phyloP scores from a whole-genome alignment of 768 basidiomycete genomes.

The Gloeostereum incarnatum region DNA sequence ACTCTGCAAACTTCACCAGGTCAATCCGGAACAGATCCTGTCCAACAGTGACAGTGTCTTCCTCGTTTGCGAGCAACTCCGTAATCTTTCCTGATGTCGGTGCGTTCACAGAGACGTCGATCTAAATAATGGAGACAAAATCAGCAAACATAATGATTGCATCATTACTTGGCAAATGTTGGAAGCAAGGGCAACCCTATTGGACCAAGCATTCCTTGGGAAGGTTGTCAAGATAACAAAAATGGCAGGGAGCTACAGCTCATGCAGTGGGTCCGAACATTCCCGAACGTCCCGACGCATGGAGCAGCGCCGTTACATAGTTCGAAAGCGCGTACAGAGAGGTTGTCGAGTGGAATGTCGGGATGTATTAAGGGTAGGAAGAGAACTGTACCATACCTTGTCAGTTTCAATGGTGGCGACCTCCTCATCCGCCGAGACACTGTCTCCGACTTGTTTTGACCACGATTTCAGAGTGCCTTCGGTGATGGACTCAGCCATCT shows the following conservation, averaged over 20 bases:
- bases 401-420: constrained; percentile 98
- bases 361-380: no score
- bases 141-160: constrained; percentile 1
- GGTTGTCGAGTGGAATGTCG: no score
- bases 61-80: constrained; percentile 81
- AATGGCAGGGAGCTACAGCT: no score
- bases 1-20: constrained; percentile 56
- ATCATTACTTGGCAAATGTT: no score
- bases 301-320: no score
- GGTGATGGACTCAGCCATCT: constrained; percentile 97
- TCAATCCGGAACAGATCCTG: constrained; percentile 93
- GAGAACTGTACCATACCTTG: no score
- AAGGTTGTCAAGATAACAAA: no score
- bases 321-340: no score
- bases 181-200: no score
- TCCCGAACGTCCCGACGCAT: no score
- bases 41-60: constrained; percentile 90
- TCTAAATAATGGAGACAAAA: constrained; percentile 37
- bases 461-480: constrained; percentile 95
- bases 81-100: constrained; percentile 81
- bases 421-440: constrained; percentile 88
- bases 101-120: constrained; percentile 95
- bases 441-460: constrained; percentile 90
- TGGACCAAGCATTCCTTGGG: no score
- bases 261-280: no score